These are phyloP conservation scores for Penicillium daleae DNA, from an alignment of 495 filamentous ascomycete species.

Conservation along the genomic window DNA sequence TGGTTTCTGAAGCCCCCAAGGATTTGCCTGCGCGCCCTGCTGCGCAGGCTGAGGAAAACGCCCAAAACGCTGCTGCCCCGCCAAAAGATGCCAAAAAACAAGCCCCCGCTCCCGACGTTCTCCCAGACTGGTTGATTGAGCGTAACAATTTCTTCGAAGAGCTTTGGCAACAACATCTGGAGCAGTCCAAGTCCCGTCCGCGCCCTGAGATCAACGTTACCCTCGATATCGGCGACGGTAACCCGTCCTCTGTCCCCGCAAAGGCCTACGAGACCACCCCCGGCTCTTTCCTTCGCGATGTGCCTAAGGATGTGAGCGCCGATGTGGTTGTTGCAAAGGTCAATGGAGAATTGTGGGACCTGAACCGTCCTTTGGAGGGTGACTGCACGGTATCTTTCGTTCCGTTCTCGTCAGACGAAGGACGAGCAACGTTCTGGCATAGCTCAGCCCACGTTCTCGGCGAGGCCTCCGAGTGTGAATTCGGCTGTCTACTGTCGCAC, in stretches of 20 bases:
- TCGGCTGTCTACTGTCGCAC: conserved; percentile 87
- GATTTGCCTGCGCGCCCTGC: conserved; percentile 47
- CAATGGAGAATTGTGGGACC: conserved; percentile 86
- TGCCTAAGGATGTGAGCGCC: conserved; percentile 55
- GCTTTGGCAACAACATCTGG: conserved; percentile 79
- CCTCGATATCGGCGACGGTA: conserved; percentile 53
- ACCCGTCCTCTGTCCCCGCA: conserved; percentile 44
- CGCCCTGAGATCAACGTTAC: conserved; percentile 55
- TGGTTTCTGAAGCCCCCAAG: conserved; percentile 47
- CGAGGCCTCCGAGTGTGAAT: conserved; percentile 87
- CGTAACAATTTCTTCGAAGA: conserved; percentile 86
- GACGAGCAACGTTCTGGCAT: conserved; percentile 89
- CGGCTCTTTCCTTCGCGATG: conserved; percentile 54
- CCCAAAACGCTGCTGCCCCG: conserved; percentile 37
- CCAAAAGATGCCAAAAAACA: conserved; percentile 35
- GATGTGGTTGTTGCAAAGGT: conserved; percentile 76
- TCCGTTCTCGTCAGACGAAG: conserved; percentile 82
- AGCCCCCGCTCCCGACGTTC: conserved; percentile 46
- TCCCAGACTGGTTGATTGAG: conserved; percentile 78
- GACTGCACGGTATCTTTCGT: conserved; percentile 77
- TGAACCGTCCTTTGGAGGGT: conserved; percentile 82
- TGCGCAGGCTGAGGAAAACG: conserved; percentile 34
- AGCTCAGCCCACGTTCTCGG: conserved; percentile 92
- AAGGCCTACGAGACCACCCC: conserved; percentile 60
- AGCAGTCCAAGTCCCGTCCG: conserved; percentile 59